Base-by-base conservation (phyloP, 345 rosid species). In the Physaria fendleri region DNA sequence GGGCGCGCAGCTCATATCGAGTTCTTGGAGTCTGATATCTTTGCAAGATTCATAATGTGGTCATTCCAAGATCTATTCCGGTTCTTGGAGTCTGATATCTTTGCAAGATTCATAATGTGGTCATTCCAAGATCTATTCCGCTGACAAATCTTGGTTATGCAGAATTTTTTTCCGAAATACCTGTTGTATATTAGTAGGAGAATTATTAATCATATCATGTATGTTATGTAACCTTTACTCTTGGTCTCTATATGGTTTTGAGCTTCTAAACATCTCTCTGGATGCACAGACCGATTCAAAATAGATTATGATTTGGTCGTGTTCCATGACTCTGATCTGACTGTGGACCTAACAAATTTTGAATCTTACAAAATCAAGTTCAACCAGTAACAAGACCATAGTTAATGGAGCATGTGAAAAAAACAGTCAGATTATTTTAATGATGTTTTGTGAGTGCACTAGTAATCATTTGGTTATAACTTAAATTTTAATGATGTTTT, bases 1-100 rank as follows among this genome's bases (percentile, higher is more conserved):
- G 99, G 99, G 0, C 77, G 97, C 5, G 95, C 99, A 35, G 99
- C 99, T 34, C 99, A 94, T 52, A 90, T 94, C 0, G 99, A 94
- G 71, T 90, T 94, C 78, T 62, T 94, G 73, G 97, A 94, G 78
- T 76, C 97, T 1, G 97, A 94, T 64, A 58, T 80, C 64, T 94
- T 82, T 65, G 95, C 85, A 21, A 80, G 81, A 69, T 87, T 90
- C 85, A 73, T 87, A 23, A 90, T 94, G 96, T 87, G 97, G 99
- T 90, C 99, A 32, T 94, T 85, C 77, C 88, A 69, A 2, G 88
- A 87, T 54, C 44, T 90, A 9, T 94, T 90, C 65, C n/a, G n/a
- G n/a, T n/a, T n/a, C n/a, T n/a, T n/a, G n/a, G n/a, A n/a, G n/a
- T n/a, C n/a, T n/a, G n/a, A n/a, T n/a, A n/a, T n/a, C n/a, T n/a